These are phyloP conservation scores for Beta corolliflora DNA, from an alignment of 179 eudicot species.

Conservation along the genomic window DNA sequence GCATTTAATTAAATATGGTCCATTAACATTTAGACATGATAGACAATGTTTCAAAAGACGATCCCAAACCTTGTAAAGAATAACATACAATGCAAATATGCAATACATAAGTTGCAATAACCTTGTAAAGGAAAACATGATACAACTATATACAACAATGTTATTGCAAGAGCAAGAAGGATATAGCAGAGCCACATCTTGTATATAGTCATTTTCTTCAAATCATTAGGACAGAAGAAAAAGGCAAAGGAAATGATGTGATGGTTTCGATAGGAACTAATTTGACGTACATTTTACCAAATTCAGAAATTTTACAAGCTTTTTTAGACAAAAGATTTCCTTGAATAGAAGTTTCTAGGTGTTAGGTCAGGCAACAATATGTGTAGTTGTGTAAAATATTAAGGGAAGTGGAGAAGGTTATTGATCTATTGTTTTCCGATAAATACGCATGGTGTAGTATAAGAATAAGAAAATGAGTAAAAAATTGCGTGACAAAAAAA, in stretches of 20 bases:
- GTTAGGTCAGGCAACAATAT: slow-evolving; percentile 13
- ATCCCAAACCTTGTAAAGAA: too few species aligned
- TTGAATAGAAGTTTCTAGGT: slow-evolving; percentile 25
- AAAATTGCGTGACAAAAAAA: not conserved
- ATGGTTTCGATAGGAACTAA: not conserved
- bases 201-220: not conserved
- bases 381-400: not conserved
- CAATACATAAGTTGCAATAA: too few species aligned
- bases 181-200: too few species aligned
- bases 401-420: slow-evolving; percentile 15
- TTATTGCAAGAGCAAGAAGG: too few species aligned
- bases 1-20: too few species aligned
- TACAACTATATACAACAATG: too few species aligned
- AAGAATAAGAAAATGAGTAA: not conserved
- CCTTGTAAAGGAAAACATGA: too few species aligned
- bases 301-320: not conserved
- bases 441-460: not conserved
- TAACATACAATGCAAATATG: too few species aligned
- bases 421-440: slow-evolving; percentile 27
- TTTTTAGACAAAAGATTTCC: slow-evolving; percentile 15
- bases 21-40: too few species aligned
- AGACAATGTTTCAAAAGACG: too few species aligned
- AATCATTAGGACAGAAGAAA: not conserved
- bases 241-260: not conserved
- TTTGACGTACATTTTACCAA: slow-evolving; percentile 9